Conservation (phyloP, 192 early-diverging fungal genomes). For the Oehlia diaphana region DNA sequence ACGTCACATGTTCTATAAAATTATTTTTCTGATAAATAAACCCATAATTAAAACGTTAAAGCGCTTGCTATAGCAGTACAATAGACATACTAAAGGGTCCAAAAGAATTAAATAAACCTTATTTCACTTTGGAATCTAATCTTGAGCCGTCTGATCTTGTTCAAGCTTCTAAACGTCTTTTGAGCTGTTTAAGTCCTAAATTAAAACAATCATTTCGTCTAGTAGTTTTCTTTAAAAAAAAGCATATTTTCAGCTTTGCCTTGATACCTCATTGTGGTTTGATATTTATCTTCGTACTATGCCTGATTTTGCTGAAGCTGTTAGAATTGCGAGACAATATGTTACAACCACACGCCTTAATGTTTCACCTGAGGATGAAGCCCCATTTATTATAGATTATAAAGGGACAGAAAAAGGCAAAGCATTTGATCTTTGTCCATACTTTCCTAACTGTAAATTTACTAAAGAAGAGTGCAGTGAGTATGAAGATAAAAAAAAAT, state of each 20-base stretch:
- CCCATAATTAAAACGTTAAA: too few species aligned
- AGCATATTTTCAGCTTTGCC: too few species aligned
- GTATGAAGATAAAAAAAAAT: neutral
- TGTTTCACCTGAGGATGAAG: neutral
- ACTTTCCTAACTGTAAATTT: neutral
- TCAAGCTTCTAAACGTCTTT: neutral
- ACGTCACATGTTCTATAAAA: fast-evolving
- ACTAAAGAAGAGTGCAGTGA: neutral
- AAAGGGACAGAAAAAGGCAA: neutral
- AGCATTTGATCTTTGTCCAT: neutral
- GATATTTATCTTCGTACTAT: too few species aligned
- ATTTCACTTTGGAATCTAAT: neutral
- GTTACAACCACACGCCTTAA: neutral
- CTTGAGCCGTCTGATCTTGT: neutral
- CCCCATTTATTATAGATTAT: neutral
- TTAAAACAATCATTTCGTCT: neutral
- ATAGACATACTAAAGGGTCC: too few species aligned
- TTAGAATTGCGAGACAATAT: too few species aligned
- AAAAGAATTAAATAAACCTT: too few species aligned
- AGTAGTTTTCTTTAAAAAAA: neutral
- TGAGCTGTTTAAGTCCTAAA: neutral
- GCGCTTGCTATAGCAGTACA: too few species aligned
- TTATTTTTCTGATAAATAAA: too few species aligned
- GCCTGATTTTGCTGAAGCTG: too few species aligned
- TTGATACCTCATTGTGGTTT: too few species aligned